Evolutionary conservation across 2,329 filamentous ascomycete species (phyloP).

Genomic region (Lachnellula hyalina): DNA sequence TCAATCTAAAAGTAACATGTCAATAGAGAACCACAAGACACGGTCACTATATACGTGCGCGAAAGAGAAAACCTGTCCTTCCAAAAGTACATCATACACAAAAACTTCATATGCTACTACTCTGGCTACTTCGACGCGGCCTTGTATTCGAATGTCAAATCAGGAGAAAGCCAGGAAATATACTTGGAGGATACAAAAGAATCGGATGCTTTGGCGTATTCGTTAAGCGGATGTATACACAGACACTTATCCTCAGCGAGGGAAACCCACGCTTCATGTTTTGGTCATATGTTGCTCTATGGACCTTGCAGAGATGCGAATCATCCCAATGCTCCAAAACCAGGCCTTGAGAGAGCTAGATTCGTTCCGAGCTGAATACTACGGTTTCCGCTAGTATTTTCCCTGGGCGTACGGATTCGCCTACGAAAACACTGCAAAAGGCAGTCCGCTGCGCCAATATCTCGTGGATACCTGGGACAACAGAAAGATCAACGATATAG

Average conservation of each 20-base stretch:
- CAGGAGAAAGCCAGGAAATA: neutral
- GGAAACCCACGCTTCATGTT: neutral
- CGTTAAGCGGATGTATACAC: neutral
- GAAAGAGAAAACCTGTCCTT: no score
- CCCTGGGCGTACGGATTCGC: no score
- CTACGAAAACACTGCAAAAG: no score
- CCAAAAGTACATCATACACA: neutral
- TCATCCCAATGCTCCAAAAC: neutral
- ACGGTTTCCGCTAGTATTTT: no score
- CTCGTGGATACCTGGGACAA: no score
- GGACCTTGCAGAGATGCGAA: neutral
- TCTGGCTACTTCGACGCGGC: neutral
- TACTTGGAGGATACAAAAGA: neutral
- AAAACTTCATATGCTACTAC: neutral
- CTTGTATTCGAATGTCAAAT: neutral
- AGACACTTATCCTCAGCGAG: neutral
- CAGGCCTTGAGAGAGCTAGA: neutral
- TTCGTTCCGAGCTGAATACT: neutral
- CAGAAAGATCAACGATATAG: no score
- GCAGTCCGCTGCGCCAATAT: no score
- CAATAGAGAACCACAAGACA: no score
- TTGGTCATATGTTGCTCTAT: neutral
- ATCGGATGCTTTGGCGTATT: neutral
- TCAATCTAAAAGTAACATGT: no score
- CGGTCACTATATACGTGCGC: no score